phyloP scores from a whole-genome alignment of 768 basidiomycete genomes.

The Naganishia antarctica region DNA sequence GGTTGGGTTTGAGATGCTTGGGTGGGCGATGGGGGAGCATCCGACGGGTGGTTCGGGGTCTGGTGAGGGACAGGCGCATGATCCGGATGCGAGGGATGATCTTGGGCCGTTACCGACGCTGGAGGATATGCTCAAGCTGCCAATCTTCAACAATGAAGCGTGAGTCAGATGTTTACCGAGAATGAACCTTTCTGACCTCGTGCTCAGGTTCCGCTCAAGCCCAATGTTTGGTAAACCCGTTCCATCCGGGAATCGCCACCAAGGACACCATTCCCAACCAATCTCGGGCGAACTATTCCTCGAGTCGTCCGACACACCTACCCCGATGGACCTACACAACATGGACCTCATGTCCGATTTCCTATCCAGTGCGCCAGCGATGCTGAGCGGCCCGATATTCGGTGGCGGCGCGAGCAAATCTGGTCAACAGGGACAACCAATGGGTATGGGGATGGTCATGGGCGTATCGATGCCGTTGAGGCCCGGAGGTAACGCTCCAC shows the following conservation, averaged over 20 bases:
- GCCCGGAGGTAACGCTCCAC: too few relatives aligned
- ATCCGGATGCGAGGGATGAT: background rate
- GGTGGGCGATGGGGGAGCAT: constrained; percentile 13
- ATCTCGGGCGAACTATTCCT: constrained; percentile 10
- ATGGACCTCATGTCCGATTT: constrained; percentile 6
- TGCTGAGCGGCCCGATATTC: constrained; percentile 7
- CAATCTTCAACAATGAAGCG: constrained; percentile 27
- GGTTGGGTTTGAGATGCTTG: constrained; percentile 13
- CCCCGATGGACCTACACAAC: constrained; percentile 10
- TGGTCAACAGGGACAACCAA: too few relatives aligned
- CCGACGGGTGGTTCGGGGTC: background rate
- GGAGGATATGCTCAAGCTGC: constrained; percentile 27
- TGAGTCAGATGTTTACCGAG: background rate
- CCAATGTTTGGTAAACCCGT: constrained; percentile 1
- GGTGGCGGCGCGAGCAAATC: background rate
- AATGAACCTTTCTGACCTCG: background rate
- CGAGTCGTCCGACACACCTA: background rate
- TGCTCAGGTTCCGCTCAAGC: constrained; percentile 6
- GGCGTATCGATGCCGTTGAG: background rate
- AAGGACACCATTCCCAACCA: constrained; percentile 4
- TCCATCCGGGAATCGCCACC: background rate
- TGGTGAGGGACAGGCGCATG: background rate
- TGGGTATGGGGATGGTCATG: background rate
- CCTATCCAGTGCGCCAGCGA: constrained; percentile 5
- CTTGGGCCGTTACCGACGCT: constrained; percentile 13